Conservation (phyloP, 177 flowering plant species). For the Vitis hybrid region DNA sequence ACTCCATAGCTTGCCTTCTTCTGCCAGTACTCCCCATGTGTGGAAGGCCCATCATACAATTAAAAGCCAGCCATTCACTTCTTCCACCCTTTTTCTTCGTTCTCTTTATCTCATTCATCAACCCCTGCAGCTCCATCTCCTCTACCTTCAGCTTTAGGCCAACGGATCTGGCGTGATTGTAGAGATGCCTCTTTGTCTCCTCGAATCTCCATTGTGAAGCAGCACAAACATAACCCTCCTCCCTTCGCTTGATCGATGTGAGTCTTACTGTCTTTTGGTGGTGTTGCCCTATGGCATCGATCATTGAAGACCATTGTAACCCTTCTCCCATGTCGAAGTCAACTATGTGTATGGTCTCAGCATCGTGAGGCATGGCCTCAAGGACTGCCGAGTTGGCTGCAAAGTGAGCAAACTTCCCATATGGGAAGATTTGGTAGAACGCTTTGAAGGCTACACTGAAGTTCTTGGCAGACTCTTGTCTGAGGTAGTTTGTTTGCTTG, state of each 20-base stretch:
- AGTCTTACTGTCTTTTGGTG: neutral
- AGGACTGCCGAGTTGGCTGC: constrained; percentile 53
- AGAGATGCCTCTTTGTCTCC: constrained; percentile 20
- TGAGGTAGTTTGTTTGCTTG: constrained; percentile 34
- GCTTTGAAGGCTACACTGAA: constrained; percentile 38
- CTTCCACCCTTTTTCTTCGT: constrained; percentile 13
- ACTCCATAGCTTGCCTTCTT: constrained; percentile 21
- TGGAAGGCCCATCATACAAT: constrained; percentile 47
- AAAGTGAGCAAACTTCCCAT: constrained; percentile 50
- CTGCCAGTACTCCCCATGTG: constrained; percentile 33
- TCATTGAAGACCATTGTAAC: constrained; percentile 55
- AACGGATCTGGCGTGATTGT: constrained; percentile 18
- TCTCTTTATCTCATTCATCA: constrained; percentile 21
- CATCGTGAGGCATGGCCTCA: constrained; percentile 43
- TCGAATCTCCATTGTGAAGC: constrained; percentile 12
- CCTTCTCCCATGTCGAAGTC: constrained; percentile 67
- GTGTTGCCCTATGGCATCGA: constrained; percentile 34
- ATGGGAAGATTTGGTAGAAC: constrained; percentile 45
- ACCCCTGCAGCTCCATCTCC: constrained; percentile 32
- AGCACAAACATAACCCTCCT: neutral
- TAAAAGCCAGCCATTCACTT: constrained; percentile 40
- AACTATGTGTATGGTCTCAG: constrained; percentile 32
- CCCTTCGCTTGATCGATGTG: neutral
- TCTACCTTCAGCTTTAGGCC: constrained; percentile 30
- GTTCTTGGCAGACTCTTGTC: constrained; percentile 48